phyloP scores from a whole-genome alignment of 257 asterid species.

The Lithospermum erythrorhizon region DNA sequence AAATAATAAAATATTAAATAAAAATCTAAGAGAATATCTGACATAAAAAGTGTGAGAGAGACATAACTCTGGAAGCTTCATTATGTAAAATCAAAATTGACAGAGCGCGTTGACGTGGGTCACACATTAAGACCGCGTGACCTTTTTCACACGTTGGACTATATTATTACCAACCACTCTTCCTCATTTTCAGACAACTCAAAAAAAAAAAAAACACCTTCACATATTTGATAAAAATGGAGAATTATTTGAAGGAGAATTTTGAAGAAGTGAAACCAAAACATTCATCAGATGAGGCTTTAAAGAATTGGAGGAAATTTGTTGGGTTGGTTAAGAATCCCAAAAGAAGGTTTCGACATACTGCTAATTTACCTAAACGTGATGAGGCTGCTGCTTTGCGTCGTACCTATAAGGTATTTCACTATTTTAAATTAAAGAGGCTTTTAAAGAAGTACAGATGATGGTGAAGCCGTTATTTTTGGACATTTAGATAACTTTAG shows the following conservation, averaged over 20 bases:
- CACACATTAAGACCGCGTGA: neutral
- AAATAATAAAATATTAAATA: too few species aligned
- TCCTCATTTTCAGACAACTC: neutral
- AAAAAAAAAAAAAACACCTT: too few species aligned
- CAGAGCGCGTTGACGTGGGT: neutral
- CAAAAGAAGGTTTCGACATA: slow-evolving; percentile 72
- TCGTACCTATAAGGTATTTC: slow-evolving; percentile 52
- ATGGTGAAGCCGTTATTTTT: too few species aligned
- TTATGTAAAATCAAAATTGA: too few species aligned
- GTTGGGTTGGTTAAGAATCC: slow-evolving; percentile 71
- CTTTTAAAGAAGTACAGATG: too few species aligned
- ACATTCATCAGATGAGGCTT: slow-evolving; percentile 55
- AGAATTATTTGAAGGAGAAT: slow-evolving; percentile 47
- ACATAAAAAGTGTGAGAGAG: too few species aligned
- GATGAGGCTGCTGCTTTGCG: slow-evolving; percentile 68
- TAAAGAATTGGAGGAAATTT: slow-evolving; percentile 66
- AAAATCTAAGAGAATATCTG: too few species aligned
- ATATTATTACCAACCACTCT: neutral
- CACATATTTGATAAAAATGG: slow-evolving; percentile 19
- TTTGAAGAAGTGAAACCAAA: slow-evolving; percentile 66
- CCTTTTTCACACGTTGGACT: neutral
- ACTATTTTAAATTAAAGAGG: too few species aligned
- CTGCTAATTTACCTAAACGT: slow-evolving; percentile 77
- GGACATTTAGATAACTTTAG: too few species aligned
- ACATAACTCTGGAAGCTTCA: too few species aligned